Evolutionary conservation across 1,139 yeast genomes (phyloP).

Genomic region (Nadsonia starkeyi-henricii): DNA sequence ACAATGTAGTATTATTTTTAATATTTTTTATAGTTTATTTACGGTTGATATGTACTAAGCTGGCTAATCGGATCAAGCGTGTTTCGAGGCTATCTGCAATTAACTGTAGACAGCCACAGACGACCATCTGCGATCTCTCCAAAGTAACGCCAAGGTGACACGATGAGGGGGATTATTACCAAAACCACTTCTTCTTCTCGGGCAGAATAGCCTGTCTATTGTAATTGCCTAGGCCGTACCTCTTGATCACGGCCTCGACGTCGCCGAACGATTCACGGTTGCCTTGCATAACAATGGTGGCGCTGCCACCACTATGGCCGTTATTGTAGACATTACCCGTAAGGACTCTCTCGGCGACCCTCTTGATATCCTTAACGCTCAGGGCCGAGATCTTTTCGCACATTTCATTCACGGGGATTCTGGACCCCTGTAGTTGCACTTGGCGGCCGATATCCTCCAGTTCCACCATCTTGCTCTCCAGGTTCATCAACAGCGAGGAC

Average conservation of each 20-base stretch:
- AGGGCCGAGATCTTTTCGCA: conserved; percentile 57
- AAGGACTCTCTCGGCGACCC: conserved; percentile 64
- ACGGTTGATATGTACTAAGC: too few relatives aligned
- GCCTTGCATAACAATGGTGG: conserved; percentile 85
- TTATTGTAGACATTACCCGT: conserved; percentile 45
- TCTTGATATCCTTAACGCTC: conserved; percentile 50
- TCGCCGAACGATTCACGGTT: conserved; percentile 78
- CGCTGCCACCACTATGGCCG: conserved; percentile 44
- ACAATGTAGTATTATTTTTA: too few relatives aligned
- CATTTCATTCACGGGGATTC: conserved; percentile 77
- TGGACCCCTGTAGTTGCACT: conserved; percentile 67
- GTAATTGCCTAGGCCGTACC: conserved; percentile 55
- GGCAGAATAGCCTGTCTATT: background rate
- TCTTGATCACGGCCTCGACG: conserved; percentile 47
- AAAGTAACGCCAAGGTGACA: too few relatives aligned
- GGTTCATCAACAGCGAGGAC: conserved; percentile 81
- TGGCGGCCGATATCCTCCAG: conserved; percentile 94
- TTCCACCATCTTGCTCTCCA: conserved; percentile 82
- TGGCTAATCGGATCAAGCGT: too few relatives aligned
- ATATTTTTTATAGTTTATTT: too few relatives aligned
- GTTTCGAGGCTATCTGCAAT: too few relatives aligned
- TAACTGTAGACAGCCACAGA: too few relatives aligned
- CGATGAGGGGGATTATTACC: too few relatives aligned
- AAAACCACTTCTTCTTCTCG: too few relatives aligned
- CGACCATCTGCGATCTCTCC: too few relatives aligned